phyloP scores from a whole-genome alignment of 306 rosid genomes.

The Dalbergia cultrata region DNA sequence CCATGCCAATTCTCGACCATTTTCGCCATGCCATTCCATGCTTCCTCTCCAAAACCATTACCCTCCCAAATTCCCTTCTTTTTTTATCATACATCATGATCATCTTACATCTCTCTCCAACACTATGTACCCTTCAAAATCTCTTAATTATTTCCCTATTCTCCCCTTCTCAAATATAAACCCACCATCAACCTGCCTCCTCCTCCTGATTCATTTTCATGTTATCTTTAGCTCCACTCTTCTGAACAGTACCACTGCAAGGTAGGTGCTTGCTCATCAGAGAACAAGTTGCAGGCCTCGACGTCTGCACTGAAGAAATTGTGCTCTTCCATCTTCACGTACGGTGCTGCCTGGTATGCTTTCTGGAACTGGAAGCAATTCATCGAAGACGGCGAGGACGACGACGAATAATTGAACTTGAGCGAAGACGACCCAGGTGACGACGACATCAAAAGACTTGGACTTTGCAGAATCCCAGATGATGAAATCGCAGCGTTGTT shows the following conservation, averaged over 20 bases:
- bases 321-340: slow-evolving; percentile 90
- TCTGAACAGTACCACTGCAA: slow-evolving; percentile 86
- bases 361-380: slow-evolving; percentile 75
- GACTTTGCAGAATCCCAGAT: slow-evolving; percentile 57
- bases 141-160: slow-evolving; percentile 16
- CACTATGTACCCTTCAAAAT: slow-evolving; percentile 23
- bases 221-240: slow-evolving; percentile 59
- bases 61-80: background rate
- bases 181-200: background rate
- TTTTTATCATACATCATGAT: slow-evolving; percentile 21
- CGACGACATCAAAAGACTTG: slow-evolving; percentile 46
- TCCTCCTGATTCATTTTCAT: background rate
- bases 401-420: slow-evolving; percentile 53
- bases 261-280: slow-evolving; percentile 91
- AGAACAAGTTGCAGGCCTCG: slow-evolving; percentile 84
- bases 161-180: background rate
- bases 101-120: slow-evolving; percentile 5
- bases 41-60: background rate
- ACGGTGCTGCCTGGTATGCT: slow-evolving; percentile 68
- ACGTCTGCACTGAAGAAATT: slow-evolving; percentile 79
- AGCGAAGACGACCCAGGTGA: slow-evolving; percentile 53
- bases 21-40: background rate
- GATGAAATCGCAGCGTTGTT: slow-evolving; percentile 62
- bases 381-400: slow-evolving; percentile 58
- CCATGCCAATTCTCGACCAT: background rate